Evolutionary conservation across 2,329 filamentous ascomycete genomes (phyloP), one percentile per base, ranked within the genome.

Genomic region (Sphaceloma murrayae): DNA sequence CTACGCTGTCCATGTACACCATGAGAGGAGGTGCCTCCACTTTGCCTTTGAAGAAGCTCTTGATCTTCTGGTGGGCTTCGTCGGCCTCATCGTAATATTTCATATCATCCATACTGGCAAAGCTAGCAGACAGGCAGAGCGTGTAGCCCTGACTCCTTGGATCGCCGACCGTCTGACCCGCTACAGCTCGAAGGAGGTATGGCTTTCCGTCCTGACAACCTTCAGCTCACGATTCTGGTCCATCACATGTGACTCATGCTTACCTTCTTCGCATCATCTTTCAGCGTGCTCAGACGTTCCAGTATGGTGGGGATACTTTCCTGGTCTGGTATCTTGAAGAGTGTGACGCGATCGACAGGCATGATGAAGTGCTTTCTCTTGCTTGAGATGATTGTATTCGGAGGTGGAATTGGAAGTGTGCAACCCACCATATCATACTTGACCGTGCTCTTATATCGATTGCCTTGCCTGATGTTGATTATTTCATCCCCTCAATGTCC

Each of bases 101-200:
- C 74, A 85, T 77, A 58, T 85, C 81, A 9, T 78, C 78, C 45
- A 77, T 54, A 48, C 64, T 78, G 34, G 72, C 70, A 56, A 85
- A 85, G 34, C 74, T 72, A 30, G 73, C 77, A 58, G 77, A 73
- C 38, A 73, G 74, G 11, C 75, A 69, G 43, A 85, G 55, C 5
- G 77, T 84, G 65, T 72, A 84, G 32, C 80, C 81, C 59, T 80
- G 73, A 52, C 68, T 70, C 21, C 79, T 74, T 13, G 72, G 65
- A 53, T 82, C 77, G 6, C 71, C 66, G 49, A 75, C 63, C 6
- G 73, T 68, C 16, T 65, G 60, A 22, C 73, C 73, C 10, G 73
- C 77, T n/a, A 61, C 65, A 51, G 75, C 65, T 46, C 69, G 68
- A 33, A 77, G 61, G 51, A 86, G 82, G 59, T 85, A 86, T 1